Evolutionary conservation across 345 rosid species (phyloP), one percentile per base, ranked within the genome.

Genomic region (Populus pruinosa): DNA sequence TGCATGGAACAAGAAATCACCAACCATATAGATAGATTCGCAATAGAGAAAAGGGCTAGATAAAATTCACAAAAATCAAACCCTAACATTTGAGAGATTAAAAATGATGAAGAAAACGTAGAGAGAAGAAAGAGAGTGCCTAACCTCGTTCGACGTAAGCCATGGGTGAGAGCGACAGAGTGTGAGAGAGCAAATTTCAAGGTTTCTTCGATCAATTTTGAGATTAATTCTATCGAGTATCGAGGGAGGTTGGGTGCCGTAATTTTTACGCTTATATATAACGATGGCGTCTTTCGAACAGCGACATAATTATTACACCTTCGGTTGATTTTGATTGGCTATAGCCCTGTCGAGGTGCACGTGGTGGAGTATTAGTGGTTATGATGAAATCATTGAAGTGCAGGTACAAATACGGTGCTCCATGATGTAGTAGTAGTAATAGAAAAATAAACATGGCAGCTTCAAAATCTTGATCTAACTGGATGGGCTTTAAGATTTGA

Each of bases 81-180:
- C 71, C 71, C 70, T 50, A 72, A 53, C 16, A 6, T 44, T 23
- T 49, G 23, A 71, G 17, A 18, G 4, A 33, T 17, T 17, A 16
- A 8, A 27, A 35, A 12, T 10, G 44, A 41, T 10, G 44, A 41
- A 41, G 44, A 41, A 41, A 41, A 41, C 12, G 44, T 13, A 31
- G 11, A 29, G 4, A 12, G 33, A 14, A 17, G 47, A 70, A 18
- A 44, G 27, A 44, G 9, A 36, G n/a, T 5, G 41, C n/a, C 53
- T 38, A 0, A 74, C 82, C 82, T 79, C 82, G 82, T 14, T 79
- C 82, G 14, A 79, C 71, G 70, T 79, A 79, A 23, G 82, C 82
- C 82, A 79, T 62, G 64, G 41, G 70, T 31, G 25, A 8, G 23
- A 43, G 16, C 7, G 44, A 41, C 12, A 9, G 13, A 10, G 36